Percentiles rank a stretch among this genome's conserved stretches.
Evolutionary conservation across 2,329 filamentous ascomycete species (phyloP).

Genomic region (Elsinoe fawcettii): DNA sequence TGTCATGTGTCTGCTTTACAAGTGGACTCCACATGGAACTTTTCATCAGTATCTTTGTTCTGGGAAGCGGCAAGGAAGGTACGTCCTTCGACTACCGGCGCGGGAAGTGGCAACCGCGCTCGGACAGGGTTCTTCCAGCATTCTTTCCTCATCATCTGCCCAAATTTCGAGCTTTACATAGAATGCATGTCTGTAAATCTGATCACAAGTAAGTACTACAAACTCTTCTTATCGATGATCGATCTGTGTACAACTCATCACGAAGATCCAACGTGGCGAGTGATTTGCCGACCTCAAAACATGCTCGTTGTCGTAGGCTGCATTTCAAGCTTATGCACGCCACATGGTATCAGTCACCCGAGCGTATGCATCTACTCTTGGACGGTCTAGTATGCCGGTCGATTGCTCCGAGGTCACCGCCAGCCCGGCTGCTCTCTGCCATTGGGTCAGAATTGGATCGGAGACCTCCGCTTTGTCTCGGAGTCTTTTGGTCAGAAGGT

Average conservation of each 20-base stretch:
- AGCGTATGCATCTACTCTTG: neutral
- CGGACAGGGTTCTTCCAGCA: neutral
- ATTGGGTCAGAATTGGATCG: neutral
- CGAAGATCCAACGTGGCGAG: too few relatives aligned
- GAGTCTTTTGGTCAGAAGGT: too few relatives aligned
- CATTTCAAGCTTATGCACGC: conserved; percentile 1
- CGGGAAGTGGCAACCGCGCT: neutral
- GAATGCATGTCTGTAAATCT: too few relatives aligned
- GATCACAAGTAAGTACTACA: too few relatives aligned
- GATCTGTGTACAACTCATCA: too few relatives aligned
- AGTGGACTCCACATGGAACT: too few relatives aligned
- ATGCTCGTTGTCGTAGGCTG: neutral
- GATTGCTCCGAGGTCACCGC: too few relatives aligned
- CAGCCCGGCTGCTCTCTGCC: neutral
- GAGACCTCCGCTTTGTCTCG: too few relatives aligned
- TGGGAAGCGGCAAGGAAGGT: neutral
- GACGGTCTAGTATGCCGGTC: neutral
- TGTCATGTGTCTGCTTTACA: too few relatives aligned
- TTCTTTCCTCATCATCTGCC: too few relatives aligned
- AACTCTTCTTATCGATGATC: too few relatives aligned
- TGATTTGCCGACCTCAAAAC: neutral
- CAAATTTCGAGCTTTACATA: too few relatives aligned
- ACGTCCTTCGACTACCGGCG: neutral
- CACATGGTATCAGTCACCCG: conserved; percentile 3
- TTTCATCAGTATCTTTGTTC: neutral